Conservation (phyloP, 345 rosid genomes). For the Eutrema japonicum region DNA sequence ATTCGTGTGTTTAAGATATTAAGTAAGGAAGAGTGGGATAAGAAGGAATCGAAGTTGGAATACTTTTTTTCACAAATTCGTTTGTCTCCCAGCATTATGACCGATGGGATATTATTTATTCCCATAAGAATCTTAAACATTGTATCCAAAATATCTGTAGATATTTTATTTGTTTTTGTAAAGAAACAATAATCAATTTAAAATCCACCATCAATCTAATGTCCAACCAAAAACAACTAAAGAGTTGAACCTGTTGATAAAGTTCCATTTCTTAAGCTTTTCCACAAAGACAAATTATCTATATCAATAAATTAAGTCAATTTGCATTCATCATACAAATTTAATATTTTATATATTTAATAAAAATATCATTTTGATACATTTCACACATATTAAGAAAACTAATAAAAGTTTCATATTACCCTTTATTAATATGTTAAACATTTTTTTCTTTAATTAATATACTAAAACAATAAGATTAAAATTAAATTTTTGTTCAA, state of each 20-base stretch:
- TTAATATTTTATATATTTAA: not conserved
- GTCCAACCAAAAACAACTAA: slow-evolving; percentile 32
- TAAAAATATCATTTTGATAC: too few species aligned
- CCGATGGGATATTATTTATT: slow-evolving; percentile 29
- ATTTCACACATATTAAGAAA: too few species aligned
- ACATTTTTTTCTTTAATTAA: too few species aligned
- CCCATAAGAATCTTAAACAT: slow-evolving; percentile 19
- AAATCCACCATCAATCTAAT: slow-evolving; percentile 21
- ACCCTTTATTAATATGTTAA: too few species aligned
- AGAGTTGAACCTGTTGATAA: slow-evolving; percentile 21
- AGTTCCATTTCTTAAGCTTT: slow-evolving; percentile 11
- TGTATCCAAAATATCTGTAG: slow-evolving; percentile 18
- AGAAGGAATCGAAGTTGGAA: slow-evolving; percentile 25
- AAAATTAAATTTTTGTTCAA: too few species aligned
- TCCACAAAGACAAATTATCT: not conserved
- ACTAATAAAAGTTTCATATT: too few species aligned
- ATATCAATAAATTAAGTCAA: slow-evolving; percentile 18
- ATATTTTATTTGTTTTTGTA: slow-evolving; percentile 12
- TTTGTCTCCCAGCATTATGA: slow-evolving; percentile 30
- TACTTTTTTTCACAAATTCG: slow-evolving; percentile 1
- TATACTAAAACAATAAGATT: too few species aligned
- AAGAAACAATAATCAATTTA: slow-evolving; percentile 17
- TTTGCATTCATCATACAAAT: slow-evolving; percentile 7
- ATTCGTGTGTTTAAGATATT: not conserved
- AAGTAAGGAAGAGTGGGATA: slow-evolving; percentile 16